phyloP scores from a whole-genome alignment of 179 eudicot species.

The Carnegiea gigantea region DNA sequence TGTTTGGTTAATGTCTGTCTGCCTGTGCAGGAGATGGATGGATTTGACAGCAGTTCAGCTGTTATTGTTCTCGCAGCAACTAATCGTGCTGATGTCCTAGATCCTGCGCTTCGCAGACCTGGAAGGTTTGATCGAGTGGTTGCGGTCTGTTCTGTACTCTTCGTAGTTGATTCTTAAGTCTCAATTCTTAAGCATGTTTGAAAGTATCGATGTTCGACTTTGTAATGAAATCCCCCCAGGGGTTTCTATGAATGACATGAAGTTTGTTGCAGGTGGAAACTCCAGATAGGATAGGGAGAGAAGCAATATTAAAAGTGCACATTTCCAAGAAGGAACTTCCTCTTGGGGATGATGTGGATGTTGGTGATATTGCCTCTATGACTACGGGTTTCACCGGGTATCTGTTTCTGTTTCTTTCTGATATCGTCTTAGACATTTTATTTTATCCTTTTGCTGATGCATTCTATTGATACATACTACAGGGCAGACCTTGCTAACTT shows the following conservation, averaged over 20 bases:
- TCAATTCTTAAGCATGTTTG: neutral
- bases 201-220: neutral
- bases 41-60: slow-evolving; percentile 95
- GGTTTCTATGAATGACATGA: neutral
- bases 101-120: slow-evolving; percentile 96
- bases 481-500: slow-evolving; percentile 99
- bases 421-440: slow-evolving; percentile 5
- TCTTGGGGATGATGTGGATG: slow-evolving; percentile 71
- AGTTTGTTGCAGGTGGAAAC: slow-evolving; percentile 64
- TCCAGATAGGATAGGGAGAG: slow-evolving; percentile 92
- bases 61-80: slow-evolving; percentile 99
- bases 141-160: slow-evolving; percentile 44
- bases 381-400: slow-evolving; percentile 99
- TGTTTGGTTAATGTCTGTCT: slow-evolving; percentile 6
- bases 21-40: slow-evolving; percentile 97
- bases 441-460: slow-evolving; percentile 17
- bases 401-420: neutral
- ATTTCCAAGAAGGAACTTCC: slow-evolving; percentile 89
- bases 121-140: slow-evolving; percentile 99
- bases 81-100: slow-evolving; percentile 91
- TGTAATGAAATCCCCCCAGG: neutral
- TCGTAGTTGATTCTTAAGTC: neutral
- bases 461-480: slow-evolving; percentile 29
- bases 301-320: slow-evolving; percentile 86
- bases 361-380: slow-evolving; percentile 79